Evolutionary conservation across 148 eudicot genomes (phyloP).

Genomic region (Cornus kousa): DNA sequence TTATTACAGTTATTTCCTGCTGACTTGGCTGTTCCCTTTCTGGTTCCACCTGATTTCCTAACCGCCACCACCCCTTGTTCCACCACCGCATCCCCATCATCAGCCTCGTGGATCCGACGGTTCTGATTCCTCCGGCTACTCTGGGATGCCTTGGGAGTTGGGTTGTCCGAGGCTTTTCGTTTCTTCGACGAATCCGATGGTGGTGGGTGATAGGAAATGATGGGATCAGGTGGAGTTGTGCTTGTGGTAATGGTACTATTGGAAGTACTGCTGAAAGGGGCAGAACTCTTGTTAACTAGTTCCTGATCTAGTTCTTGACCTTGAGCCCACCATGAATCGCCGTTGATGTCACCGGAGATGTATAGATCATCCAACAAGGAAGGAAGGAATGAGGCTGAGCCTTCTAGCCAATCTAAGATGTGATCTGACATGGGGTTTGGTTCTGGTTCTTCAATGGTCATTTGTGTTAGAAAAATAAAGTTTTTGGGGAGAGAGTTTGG

Average conservation of each 20-base stretch:
- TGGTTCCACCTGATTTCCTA: slow-evolving; percentile 26
- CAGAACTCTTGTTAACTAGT: slow-evolving; percentile 8
- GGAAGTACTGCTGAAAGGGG: slow-evolving; percentile 19
- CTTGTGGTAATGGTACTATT: slow-evolving; percentile 21
- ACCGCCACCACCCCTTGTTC: slow-evolving; percentile 19
- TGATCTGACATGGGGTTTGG: slow-evolving; percentile 30
- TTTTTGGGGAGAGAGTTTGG: not conserved
- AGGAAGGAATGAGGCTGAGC: slow-evolving; percentile 24
- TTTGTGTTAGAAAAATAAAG: slow-evolving; percentile 7
- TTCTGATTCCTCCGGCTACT: slow-evolving; percentile 20
- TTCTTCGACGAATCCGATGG: slow-evolving; percentile 37
- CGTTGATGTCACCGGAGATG: slow-evolving; percentile 15
- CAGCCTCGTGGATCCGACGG: slow-evolving; percentile 18
- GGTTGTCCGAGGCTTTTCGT: slow-evolving; percentile 29
- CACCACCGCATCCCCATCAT: slow-evolving; percentile 14
- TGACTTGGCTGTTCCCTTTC: slow-evolving; percentile 19
- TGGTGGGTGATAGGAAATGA: slow-evolving; percentile 15
- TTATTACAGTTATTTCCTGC: slow-evolving; percentile 24
- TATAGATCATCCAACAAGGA: slow-evolving; percentile 35
- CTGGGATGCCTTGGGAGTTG: slow-evolving; percentile 3
- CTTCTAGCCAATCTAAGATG: slow-evolving; percentile 34
- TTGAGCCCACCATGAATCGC: slow-evolving; percentile 33
- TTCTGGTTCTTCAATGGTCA: slow-evolving; percentile 33
- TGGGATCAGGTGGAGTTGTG: slow-evolving; percentile 12
- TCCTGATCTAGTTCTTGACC: slow-evolving; percentile 26